These are phyloP conservation scores for Solanum pinnatisectum DNA, from an alignment of 257 asterid species.

Conservation along the genomic window DNA sequence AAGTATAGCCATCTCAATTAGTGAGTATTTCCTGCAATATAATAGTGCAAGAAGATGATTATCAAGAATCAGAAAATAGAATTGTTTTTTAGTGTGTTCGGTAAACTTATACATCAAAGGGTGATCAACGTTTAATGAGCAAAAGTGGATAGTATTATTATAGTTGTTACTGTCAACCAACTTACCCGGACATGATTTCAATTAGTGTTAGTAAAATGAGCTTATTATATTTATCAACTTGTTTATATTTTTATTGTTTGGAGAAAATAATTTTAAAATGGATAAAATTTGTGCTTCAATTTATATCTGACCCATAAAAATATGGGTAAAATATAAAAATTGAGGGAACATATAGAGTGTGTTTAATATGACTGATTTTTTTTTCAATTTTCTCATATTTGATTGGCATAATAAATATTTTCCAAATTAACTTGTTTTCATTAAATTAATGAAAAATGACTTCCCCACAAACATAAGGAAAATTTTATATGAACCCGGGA, in stretches of 20 bases:
- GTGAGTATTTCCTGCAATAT: background rate
- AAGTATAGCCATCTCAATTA: background rate
- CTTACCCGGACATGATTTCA: background rate
- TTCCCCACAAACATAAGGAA: too few relatives aligned
- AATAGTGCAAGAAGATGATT: background rate
- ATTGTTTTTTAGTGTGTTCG: background rate
- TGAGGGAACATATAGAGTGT: too few relatives aligned
- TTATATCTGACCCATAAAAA: too few relatives aligned
- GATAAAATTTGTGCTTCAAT: too few relatives aligned
- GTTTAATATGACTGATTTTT: too few relatives aligned
- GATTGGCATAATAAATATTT: too few relatives aligned
- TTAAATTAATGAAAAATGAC: too few relatives aligned
- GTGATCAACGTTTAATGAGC: background rate
- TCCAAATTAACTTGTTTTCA: background rate
- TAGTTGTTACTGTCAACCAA: background rate
- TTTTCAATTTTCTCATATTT: too few relatives aligned
- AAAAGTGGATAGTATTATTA: background rate
- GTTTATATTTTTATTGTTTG: too few relatives aligned
- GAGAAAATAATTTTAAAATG: background rate
- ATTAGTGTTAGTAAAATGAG: background rate
- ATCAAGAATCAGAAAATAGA: background rate
- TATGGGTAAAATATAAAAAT: too few relatives aligned
- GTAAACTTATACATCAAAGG: background rate
- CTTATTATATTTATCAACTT: background rate
- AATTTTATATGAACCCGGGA: too few relatives aligned